Evolutionary conservation across 192 early-diverging fungal genomes (phyloP), one percentile per base, ranked within the genome.

Genomic region (Backusella tuberculispora): DNA sequence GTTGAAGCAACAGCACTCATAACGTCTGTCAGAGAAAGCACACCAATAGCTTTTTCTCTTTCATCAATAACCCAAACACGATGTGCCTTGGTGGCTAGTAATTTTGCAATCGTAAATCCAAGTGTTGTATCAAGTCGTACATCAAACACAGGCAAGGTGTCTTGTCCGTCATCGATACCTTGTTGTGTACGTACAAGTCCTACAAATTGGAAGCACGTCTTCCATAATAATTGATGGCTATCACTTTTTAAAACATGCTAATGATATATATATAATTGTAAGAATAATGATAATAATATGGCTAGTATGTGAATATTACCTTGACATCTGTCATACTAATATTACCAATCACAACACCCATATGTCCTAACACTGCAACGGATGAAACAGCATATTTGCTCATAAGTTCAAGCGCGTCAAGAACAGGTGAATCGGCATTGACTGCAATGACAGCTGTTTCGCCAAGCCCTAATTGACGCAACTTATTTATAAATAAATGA

Each of bases 11-110:
- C 46, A n/a, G 53, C 50, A 26, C 86, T 76, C 76, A 94, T 83
- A 9, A 95, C 83, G 74, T 95, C 94, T n/a, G 94, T 95, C 9
- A 95, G 82, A 34, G 90, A 92, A 6, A 96, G 88, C 10, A 96
- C 87, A 13, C 92, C 92, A n/a, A 87, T 79, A 9, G 86, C 83
- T 56, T 78, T 69, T 13, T 84, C 86, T 17, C 71, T 60, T 41
- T 88, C 86, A 65, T 90, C 85, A 26, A 85, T 86, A 5, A 94
- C 91, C 93, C 93, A 96, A 13, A 96, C 85, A 47, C 95, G 89
- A 69, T 96, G 95, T 0, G 93, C 89, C 8, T 87, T 88, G 0
- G 95, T 96, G 17, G 95, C 93, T 24, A 91, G 85, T 60, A 96
- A 78, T 79, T 95, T 95, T 38, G 90, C 90, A 56, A 95, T 85